Evolutionary conservation across 768 basidiomycete species (phyloP), one percentile per base, ranked within the genome.

Genomic region (Mycena filopes): DNA sequence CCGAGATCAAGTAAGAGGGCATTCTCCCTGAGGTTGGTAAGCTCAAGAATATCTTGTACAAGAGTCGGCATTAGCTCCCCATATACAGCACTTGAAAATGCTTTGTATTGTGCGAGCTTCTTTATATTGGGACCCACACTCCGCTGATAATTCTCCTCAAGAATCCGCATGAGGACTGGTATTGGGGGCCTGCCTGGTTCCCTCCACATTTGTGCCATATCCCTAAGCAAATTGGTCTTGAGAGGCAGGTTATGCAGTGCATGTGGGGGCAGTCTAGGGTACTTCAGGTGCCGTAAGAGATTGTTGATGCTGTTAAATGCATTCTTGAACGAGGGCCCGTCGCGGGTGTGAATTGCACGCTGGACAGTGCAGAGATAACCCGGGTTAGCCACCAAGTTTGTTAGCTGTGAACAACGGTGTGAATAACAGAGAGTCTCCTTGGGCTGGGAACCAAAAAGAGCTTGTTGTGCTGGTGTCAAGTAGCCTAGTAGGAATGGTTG

Each of bases 371-470:
- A 86, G 18, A 94, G 83, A 57, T 83, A 75, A 58, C 85, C 75
- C 5, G 51, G 63, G 47, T 36, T 72, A 65, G 76, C n/a, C n/a
- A n/a, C n/a, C n/a, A n/a, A n/a, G n/a, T n/a, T n/a, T n/a, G n/a
- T n/a, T n/a, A n/a, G n/a, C n/a, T n/a, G n/a, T n/a, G n/a, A n/a
- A n/a, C n/a, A n/a, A n/a, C n/a, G n/a, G 45, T 63, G 64, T 16
- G 16, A 45, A 36, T 66, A 83, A 16, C 79, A n/a, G n/a, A n/a
- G n/a, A n/a, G n/a, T n/a, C n/a, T n/a, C n/a, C n/a, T n/a, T n/a
- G n/a, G n/a, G 89, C 60, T 90, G 80, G 16, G 87, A 82, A 10
- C 93, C 93, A 65, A 94, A 92, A 15, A 88, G 76, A 16, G 79
- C 74, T 72, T 85, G 88, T 72, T 93, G 89, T 46, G 83, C 77